Evolutionary conservation across 2,329 filamentous ascomycete genomes (phyloP).

Genomic region (Ophiostoma sp.): DNA sequence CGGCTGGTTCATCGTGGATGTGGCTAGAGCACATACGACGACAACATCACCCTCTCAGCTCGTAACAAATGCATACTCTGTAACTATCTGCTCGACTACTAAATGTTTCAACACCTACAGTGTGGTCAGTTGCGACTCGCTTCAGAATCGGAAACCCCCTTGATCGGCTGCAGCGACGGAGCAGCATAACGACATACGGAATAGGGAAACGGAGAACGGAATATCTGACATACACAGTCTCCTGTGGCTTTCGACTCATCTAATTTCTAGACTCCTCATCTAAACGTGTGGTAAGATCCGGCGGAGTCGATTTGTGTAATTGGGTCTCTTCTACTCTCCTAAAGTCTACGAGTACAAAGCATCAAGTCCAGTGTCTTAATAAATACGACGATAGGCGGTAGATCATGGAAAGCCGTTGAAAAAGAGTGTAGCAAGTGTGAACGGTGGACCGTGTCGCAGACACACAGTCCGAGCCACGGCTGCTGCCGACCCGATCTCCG

Average conservation of each 20-base stretch:
- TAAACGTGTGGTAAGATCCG: neutral
- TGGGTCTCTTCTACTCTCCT: too few species aligned
- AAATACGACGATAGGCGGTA: neutral
- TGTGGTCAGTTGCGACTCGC: neutral
- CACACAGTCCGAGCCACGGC: slow-evolving; percentile 1
- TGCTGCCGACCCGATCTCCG: neutral
- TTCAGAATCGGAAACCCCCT: slow-evolving; percentile 9
- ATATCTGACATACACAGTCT: too few species aligned
- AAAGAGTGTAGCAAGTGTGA: neutral
- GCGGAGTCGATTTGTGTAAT: neutral
- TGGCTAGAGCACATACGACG: neutral
- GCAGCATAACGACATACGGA: neutral
- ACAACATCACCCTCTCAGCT: neutral
- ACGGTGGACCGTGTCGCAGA: neutral
- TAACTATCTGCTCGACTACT: neutral
- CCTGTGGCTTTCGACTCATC: too few species aligned
- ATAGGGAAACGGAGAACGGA: neutral
- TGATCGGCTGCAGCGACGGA: neutral
- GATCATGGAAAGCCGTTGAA: neutral
- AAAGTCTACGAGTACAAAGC: too few species aligned
- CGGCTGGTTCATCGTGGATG: neutral
- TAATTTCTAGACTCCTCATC: neutral
- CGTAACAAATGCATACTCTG: neutral
- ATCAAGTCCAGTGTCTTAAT: too few species aligned
- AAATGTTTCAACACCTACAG: neutral